Evolutionary conservation across 306 rosid genomes (phyloP).

Genomic region (Ormosia semicastrata): DNA sequence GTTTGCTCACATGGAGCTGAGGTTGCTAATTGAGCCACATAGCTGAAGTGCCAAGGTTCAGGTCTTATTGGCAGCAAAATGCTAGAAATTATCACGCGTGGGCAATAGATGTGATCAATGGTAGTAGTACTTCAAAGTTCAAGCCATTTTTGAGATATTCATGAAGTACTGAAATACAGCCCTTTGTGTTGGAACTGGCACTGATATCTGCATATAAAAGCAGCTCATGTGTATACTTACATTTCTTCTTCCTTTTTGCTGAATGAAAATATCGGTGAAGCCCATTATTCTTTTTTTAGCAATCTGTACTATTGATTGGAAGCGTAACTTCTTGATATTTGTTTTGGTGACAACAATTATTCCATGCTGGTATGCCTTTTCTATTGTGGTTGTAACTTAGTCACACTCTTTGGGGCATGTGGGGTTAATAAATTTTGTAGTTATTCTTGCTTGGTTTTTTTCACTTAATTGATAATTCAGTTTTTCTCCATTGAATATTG

Average conservation of each 20-base stretch:
- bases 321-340: conserved; percentile 1
- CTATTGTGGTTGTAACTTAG: conserved; percentile 2
- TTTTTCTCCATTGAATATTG: neutral
- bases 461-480: neutral
- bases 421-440: neutral
- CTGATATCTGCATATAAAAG: neutral
- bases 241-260: neutral
- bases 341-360: neutral
- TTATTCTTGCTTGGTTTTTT: neutral
- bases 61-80: neutral
- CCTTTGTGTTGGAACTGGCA: neutral
- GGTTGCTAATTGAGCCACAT: neutral
- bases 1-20: neutral
- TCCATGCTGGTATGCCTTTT: neutral
- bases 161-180: neutral
- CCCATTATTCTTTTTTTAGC: neutral
- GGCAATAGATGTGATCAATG: neutral
- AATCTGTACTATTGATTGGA: neutral
- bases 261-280: neutral
- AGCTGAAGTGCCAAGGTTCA: neutral
- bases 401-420: neutral
- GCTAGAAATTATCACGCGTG: neutral
- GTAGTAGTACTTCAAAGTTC: neutral
- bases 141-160: neutral
- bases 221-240: neutral